phyloP scores from a whole-genome alignment of 225 moss, liverwort and hornwort species.

The Sphagnum tenellum region DNA sequence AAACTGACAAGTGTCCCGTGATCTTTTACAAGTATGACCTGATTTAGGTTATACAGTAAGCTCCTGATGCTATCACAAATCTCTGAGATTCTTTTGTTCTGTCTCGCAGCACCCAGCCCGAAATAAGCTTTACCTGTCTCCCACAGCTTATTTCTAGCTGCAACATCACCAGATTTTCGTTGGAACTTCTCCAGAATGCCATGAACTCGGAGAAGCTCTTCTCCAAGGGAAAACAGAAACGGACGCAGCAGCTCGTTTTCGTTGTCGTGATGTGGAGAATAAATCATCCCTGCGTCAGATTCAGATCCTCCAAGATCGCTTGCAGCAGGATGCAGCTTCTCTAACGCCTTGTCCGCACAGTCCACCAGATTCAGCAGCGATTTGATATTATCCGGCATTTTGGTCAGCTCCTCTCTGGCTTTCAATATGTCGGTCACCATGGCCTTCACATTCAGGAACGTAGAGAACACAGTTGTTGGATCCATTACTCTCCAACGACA shows the following conservation, averaged over 20 bases:
- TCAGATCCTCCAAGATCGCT: too few relatives aligned
- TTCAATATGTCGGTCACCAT: neutral
- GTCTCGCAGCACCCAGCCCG: neutral
- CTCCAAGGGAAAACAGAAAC: neutral
- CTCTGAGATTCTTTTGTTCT: neutral
- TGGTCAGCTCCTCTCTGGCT: neutral
- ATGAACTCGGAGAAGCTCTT: neutral
- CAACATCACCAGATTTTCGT: neutral
- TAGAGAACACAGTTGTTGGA: neutral
- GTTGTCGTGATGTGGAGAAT: neutral
- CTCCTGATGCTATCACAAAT: neutral
- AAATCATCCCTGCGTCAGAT: too few relatives aligned
- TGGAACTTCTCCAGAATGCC: neutral
- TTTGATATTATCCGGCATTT: neutral
- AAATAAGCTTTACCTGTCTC: neutral
- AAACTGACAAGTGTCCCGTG: neutral
- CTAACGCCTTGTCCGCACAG: neutral
- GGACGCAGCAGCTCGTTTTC: neutral
- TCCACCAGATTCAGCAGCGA: neutral
- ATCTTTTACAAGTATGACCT: neutral
- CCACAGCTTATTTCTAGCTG: neutral
- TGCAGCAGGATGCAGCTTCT: neutral
- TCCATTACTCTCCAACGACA: too few relatives aligned
- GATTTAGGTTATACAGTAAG: neutral
- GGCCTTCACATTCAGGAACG: neutral